phyloP scores from a whole-genome alignment of 352 stramenopile genomes.

The Plasmopara halstedii region DNA sequence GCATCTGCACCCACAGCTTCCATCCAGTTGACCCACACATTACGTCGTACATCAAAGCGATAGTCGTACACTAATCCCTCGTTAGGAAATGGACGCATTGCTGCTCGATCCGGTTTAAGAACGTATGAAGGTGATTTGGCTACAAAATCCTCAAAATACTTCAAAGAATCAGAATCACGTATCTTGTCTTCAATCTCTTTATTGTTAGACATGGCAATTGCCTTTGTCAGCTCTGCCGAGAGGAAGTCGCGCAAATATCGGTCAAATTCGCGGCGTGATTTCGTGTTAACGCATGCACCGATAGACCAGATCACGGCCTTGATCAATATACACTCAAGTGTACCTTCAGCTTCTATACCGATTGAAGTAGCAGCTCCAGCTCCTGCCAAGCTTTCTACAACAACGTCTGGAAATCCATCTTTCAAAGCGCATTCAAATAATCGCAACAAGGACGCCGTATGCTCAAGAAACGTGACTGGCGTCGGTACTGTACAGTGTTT shows the following conservation, averaged over 20 bases:
- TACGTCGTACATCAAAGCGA: slow-evolving; percentile 79
- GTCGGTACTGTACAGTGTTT: slow-evolving; percentile 83
- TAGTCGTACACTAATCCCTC: slow-evolving; percentile 88
- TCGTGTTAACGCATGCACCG: slow-evolving; percentile 85
- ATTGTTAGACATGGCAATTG: slow-evolving; percentile 1
- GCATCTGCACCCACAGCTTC: slow-evolving; percentile 20
- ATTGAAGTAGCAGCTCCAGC: too few species aligned
- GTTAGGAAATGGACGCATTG: slow-evolving; percentile 43
- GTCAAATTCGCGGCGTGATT: slow-evolving; percentile 79
- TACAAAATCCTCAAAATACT: slow-evolving; percentile 86
- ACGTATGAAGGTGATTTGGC: slow-evolving; percentile 77
- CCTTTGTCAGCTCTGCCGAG: slow-evolving; percentile 22
- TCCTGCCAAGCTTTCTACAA: too few species aligned
- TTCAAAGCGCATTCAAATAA: slow-evolving; percentile 81
- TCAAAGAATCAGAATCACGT: slow-evolving; percentile 7
- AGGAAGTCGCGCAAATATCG: slow-evolving; percentile 75
- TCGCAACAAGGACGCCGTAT: slow-evolving; percentile 75
- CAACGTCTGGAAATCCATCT: slow-evolving; percentile 31
- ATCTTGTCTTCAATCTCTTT: neutral
- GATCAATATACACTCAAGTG: slow-evolving; percentile 84
- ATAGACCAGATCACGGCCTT: slow-evolving; percentile 88
- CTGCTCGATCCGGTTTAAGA: slow-evolving; percentile 20
- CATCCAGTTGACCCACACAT: slow-evolving; percentile 79
- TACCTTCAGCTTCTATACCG: too few species aligned
- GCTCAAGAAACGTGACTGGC: slow-evolving; percentile 85